phyloP scores from a whole-genome alignment of 1,284 basidiomycete genomes.

The Cryptococcus sp. region DNA sequence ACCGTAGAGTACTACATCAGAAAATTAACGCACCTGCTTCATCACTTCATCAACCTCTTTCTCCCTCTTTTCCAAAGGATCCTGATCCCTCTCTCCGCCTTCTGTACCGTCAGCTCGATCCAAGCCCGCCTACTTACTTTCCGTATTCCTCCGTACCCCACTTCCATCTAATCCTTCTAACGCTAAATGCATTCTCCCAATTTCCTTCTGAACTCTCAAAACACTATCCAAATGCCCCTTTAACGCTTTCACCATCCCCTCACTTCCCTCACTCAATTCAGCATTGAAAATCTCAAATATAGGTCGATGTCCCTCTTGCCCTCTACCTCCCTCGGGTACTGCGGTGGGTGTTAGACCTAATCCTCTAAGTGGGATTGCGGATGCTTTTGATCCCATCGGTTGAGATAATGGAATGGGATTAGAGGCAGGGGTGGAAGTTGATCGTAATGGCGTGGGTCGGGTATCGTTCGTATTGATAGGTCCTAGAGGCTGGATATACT shows the following conservation, averaged over 20 bases:
- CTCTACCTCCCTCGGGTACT: neutral
- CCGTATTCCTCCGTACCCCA: conserved; percentile 3
- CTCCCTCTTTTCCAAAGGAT: conserved; percentile 12
- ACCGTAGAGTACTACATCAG: neutral
- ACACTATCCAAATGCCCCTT: conserved; percentile 28
- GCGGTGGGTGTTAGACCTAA: neutral
- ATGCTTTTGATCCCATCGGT: neutral
- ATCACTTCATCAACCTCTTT: conserved; percentile 35
- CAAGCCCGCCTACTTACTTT: conserved; percentile 1
- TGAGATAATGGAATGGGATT: neutral
- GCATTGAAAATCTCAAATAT: conserved; percentile 37
- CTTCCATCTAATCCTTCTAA: conserved; percentile 21
- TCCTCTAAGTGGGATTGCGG: neutral
- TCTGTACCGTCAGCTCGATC: neutral
- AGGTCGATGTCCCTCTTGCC: conserved; percentile 5
- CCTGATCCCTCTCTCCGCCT: conserved; percentile 4
- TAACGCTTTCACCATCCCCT: conserved; percentile 21
- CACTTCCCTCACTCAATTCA: conserved; percentile 13
- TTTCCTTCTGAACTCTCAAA: conserved; percentile 27
- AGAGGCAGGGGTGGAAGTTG: neutral
- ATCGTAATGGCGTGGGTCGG: neutral
- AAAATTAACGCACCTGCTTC: conserved; percentile 20
- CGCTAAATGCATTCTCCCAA: conserved; percentile 29
- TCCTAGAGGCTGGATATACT: conserved; percentile 7
- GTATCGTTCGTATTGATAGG: no score